Evolutionary conservation across 768 basidiomycete species (phyloP).

Genomic region (Auricularia sp.): DNA sequence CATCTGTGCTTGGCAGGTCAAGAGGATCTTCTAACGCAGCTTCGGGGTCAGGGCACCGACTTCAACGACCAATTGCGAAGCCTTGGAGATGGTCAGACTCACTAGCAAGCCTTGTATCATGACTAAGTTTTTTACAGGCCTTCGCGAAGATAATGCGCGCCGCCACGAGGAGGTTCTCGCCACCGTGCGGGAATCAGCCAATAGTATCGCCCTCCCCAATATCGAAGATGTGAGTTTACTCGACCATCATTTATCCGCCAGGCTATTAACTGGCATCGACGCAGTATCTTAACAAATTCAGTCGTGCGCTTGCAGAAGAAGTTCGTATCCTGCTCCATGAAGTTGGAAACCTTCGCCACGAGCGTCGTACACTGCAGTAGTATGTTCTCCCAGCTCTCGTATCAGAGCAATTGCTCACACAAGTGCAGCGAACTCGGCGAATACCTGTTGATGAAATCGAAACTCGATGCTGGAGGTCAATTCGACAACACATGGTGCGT

Average conservation of each 20-base stretch:
- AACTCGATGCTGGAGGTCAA: conserved; percentile 78
- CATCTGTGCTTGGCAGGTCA: conserved; percentile 32
- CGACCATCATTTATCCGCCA: conserved; percentile 1
- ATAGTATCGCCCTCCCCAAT: conserved; percentile 64
- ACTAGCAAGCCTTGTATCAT: conserved; percentile 9
- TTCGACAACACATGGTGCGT: conserved; percentile 69
- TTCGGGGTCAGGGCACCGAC: conserved; percentile 49
- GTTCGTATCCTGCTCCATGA: conserved; percentile 76
- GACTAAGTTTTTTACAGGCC: conserved; percentile 31
- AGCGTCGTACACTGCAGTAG: conserved; percentile 70
- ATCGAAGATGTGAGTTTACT: conserved; percentile 53
- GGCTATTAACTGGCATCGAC: not conserved
- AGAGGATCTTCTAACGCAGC: conserved; percentile 49
- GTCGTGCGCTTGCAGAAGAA: conserved; percentile 71
- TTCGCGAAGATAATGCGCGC: conserved; percentile 53
- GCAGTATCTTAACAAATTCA: conserved; percentile 75
- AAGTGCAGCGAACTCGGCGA: conserved; percentile 59
- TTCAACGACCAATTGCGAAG: conserved; percentile 44
- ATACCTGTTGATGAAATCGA: conserved; percentile 57
- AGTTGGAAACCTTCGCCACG: conserved; percentile 74
- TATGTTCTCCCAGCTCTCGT: conserved; percentile 31
- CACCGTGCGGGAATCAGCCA: conserved; percentile 59
- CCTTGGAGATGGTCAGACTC: conserved; percentile 22
- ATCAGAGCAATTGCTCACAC: too few species aligned
- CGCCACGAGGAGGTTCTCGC: conserved; percentile 61